Percentiles rank a stretch among this genome's conserved stretches.
phyloP scores from a whole-genome alignment of 345 rosid genomes.

The Euclidium syriacum region DNA sequence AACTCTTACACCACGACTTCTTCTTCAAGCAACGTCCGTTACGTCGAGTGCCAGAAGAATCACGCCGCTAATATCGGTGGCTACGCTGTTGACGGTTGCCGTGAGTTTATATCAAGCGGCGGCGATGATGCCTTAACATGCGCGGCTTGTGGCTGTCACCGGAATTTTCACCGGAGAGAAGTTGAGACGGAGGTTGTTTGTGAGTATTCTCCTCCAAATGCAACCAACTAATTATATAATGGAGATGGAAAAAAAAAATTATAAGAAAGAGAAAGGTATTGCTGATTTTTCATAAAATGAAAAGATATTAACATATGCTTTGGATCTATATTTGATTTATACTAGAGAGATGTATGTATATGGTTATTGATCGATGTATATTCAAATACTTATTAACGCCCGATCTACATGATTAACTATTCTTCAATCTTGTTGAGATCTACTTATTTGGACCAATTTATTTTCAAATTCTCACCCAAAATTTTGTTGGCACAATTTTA shows the following conservation, averaged over 20 bases:
- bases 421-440: neutral
- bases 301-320: neutral
- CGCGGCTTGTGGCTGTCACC: slow-evolving; percentile 79
- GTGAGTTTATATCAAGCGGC: slow-evolving; percentile 76
- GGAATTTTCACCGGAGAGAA: slow-evolving; percentile 64
- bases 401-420: slow-evolving; percentile 5
- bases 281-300: neutral
- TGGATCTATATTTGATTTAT: slow-evolving; percentile 5
- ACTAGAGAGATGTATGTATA: neutral
- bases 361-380: slow-evolving; percentile 9
- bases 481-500: too few relatives aligned
- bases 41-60: slow-evolving; percentile 76
- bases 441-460: too few relatives aligned
- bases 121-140: slow-evolving; percentile 48
- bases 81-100: slow-evolving; percentile 73
- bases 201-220: slow-evolving; percentile 50
- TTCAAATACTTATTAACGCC: slow-evolving; percentile 20
- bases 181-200: slow-evolving; percentile 58
- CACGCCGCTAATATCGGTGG: slow-evolving; percentile 71
- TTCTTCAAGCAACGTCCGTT: slow-evolving; percentile 55
- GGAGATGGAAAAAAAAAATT: neutral
- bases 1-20: slow-evolving; percentile 33
- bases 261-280: neutral
- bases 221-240: slow-evolving; percentile 4
- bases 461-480: too few relatives aligned